phyloP scores from a whole-genome alignment of 1,284 basidiomycete species.

The Lentinula novae-zelandiae region DNA sequence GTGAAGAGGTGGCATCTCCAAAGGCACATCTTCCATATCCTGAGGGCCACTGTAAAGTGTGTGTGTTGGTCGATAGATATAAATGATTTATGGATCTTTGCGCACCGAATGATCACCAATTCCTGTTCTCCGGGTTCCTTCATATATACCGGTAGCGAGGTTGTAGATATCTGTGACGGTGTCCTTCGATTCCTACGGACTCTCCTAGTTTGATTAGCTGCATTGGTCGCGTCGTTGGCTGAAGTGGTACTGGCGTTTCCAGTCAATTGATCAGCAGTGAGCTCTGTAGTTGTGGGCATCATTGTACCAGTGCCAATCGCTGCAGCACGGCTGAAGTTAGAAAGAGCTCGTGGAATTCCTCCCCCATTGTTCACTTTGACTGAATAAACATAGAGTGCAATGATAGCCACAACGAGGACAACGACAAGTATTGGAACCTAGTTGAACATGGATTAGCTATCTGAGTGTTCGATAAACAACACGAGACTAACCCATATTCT shows the following conservation, averaged over 20 bases:
- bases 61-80: background rate
- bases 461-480: background rate
- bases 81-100: background rate
- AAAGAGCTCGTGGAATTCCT: background rate
- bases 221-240: conserved; percentile 17
- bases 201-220: conserved; percentile 29
- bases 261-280: conserved; percentile 43
- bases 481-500: conserved; percentile 12
- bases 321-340: conserved; percentile 7
- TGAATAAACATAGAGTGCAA: background rate
- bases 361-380: conserved; percentile 1
- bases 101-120: conserved; percentile 67
- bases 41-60: conserved; percentile 29
- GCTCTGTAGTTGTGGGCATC: conserved; percentile 22
- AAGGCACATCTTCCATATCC: conserved; percentile 40
- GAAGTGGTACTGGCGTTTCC: conserved; percentile 30
- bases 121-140: conserved; percentile 79
- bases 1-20: conserved; percentile 31
- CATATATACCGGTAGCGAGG: conserved; percentile 68
- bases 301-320: conserved; percentile 12
- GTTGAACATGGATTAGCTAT: background rate
- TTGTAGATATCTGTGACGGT: conserved; percentile 66
- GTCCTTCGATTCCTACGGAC: conserved; percentile 47
- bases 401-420: conserved; percentile 5
- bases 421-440: conserved; percentile 14